Evolutionary conservation across 2,329 filamentous ascomycete species (phyloP), one percentile per base, ranked within the genome.

Genomic region (Trichoderma sp.): DNA sequence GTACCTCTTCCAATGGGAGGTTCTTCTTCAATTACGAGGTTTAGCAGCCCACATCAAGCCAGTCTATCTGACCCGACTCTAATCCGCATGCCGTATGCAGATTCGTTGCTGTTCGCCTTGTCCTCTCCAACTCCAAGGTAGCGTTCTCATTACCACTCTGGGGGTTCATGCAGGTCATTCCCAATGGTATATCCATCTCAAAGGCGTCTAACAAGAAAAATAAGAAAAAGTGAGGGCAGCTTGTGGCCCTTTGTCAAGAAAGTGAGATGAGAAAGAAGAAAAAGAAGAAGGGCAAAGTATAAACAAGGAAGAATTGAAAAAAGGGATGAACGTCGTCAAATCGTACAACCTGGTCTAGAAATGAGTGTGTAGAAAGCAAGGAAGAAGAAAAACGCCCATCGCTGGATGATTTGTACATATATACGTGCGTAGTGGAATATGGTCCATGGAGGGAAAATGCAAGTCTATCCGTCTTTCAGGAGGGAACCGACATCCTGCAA

Each of bases 401-500:
- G 59, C 59, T 63, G 24, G 41, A 43, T 63, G 34, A 55, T 34
- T 34, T 63, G 41, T 34, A 63, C 28, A 54, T 63, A 44, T 63
- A 55, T 63, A 55, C 43, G 39, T 47, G 24, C 21, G 17, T 60
- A 45, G 24, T 54, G 48, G 48, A 45, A 55, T 63, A 55, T 63
- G 59, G 45, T 19, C 50, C 24, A 15, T 19, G 34, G 21, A 17
- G 21, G 47, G 34, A 34, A 3, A 41, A 63, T 47, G 59, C 50
- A 55, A 39, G 39, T 63, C 50, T 54, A 66, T 58, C 39, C 28
- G n/a, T 63, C 47, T 57, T 59, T 66, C 59, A 67, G 58, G 15
- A 67, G 63, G 12, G 63, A 43, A 4, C 66, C 66, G n/a, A 67
- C 66, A 55, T 67, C 66, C 14, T 65, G 66, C 56, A 67, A n/a